A percentile compares a stretch with the other conserved stretches of the same genome.
Evolutionary conservation across 2,329 filamentous ascomycete species (phyloP).

Genomic region (Metarhizium humberi): DNA sequence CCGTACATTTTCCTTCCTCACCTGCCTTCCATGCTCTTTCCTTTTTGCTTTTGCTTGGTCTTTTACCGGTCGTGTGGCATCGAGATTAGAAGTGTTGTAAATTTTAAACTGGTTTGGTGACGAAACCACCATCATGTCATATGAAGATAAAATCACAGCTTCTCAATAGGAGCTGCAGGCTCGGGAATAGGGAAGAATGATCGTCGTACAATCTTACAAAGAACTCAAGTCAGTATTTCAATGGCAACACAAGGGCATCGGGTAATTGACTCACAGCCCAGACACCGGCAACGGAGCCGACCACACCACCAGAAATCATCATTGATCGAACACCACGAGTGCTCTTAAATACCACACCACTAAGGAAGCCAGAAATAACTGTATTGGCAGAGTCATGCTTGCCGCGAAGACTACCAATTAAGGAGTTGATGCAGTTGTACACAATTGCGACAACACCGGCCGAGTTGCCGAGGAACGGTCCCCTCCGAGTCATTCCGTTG

Average conservation of each 20-base stretch:
- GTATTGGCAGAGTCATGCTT: constrained; percentile 90
- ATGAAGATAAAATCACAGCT: constrained; percentile 15
- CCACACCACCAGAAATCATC: constrained; percentile 87
- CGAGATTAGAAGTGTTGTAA: not conserved
- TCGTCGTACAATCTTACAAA: constrained; percentile 25
- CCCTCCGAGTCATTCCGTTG: constrained; percentile 86
- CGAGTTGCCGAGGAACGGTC: constrained; percentile 92
- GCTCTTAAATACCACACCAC: constrained; percentile 94
- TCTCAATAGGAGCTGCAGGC: constrained; percentile 15
- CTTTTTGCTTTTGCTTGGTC: constrained; percentile 8
- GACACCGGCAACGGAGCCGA: constrained; percentile 71
- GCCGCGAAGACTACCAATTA: constrained; percentile 67
- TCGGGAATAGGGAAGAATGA: constrained; percentile 32
- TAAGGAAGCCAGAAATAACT: constrained; percentile 73
- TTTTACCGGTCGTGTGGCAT: not conserved
- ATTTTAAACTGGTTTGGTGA: constrained; percentile 21
- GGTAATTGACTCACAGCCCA: constrained; percentile 69
- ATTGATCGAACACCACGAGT: constrained; percentile 84
- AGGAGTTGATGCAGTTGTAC: constrained; percentile 89
- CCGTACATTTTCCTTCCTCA: constrained; percentile 1
- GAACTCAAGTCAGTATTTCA: not conserved
- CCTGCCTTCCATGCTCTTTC: constrained; percentile 1
- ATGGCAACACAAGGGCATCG: constrained; percentile 3
- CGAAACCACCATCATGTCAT: constrained; percentile 33
- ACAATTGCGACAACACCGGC: constrained; percentile 92